Base-by-base conservation (phyloP, 2,329 filamentous ascomycete species). In the Alternaria longipes region DNA sequence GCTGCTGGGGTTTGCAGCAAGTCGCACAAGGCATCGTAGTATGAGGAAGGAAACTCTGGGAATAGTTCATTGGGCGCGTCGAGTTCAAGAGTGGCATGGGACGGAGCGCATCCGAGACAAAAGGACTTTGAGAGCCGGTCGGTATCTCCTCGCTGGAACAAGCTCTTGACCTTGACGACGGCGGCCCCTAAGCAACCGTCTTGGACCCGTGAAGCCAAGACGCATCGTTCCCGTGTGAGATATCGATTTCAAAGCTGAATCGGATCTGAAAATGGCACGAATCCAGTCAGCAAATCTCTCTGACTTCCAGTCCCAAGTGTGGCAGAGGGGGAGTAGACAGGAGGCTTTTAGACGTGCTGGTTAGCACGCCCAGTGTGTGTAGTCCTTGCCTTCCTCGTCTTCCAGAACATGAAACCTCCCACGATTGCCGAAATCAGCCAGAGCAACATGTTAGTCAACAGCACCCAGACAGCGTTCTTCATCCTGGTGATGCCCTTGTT, bases 401-500 rank as follows among this genome's bases (percentile, higher is more conserved):
- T 74, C 71, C 70, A 87, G 84, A 88, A 92, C 74, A 90, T 86
- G 2, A 84, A 75, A 14, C 82, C 81, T 14, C 85, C 82, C 28
- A 84, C 86, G 12, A 85, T 60, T 4, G 86, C 84, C 3, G 87
- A 89, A 47, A 89, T 78, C 51, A 93, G 80, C 93, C 93, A 97
- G 52, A 97, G 83, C 14, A 92, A 74, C 77, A 92, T 86, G 75
- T 90, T 92, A 47, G 86, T 82, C 52, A 97, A 78, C 77, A 94
- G 91, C 46, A 97, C 84, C 91, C 92, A 97, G 16, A 95, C 91
- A 5, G 92, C 91, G 74, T 90, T 89, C 81, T 93, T 93, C 93
- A 97, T 97, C 58, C 91, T 86, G 67, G 83, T 81, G 59, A 94
- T 85, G 51, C 85, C 88, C 41, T 71, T 70, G 74, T 91, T 85